Conservation (phyloP, 371 early-diverging fungal genomes). For the Circinella umbellata region DNA sequence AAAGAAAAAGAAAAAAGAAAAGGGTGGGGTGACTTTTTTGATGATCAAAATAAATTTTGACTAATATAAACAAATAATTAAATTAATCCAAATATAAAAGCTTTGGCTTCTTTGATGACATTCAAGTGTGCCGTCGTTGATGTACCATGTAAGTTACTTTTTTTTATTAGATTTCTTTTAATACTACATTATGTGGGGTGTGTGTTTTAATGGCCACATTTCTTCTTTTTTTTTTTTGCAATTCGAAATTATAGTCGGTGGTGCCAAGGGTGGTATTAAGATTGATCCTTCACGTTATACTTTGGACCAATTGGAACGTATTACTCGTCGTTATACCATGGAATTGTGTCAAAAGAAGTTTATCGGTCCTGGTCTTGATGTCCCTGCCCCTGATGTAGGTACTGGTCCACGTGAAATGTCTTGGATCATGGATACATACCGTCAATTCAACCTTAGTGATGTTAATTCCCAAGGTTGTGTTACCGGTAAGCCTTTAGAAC, state of each 20-base stretch:
- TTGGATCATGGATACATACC: slow-evolving; percentile 92
- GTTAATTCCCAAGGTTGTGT: slow-evolving; percentile 88
- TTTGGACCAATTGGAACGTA: slow-evolving; percentile 80
- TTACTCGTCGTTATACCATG: slow-evolving; percentile 89
- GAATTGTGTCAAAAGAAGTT: slow-evolving; percentile 93
- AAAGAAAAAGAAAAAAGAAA: no score
- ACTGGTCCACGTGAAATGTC: slow-evolving; percentile 90
- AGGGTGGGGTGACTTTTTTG: no score
- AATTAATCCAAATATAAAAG: slow-evolving; percentile 25
- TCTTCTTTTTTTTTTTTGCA: background rate
- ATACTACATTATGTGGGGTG: no score
- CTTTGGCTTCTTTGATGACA: slow-evolving; percentile 83
- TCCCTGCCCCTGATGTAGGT: slow-evolving; percentile 95
- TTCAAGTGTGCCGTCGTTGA: slow-evolving; percentile 94
- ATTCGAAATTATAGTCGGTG: slow-evolving; percentile 47
- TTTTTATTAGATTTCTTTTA: no score
- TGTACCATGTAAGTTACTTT: slow-evolving; percentile 76
- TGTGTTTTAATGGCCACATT: background rate
- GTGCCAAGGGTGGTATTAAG: slow-evolving; percentile 89
- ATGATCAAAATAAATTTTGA: no score
- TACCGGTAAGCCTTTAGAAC: slow-evolving; percentile 87
- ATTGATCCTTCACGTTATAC: slow-evolving; percentile 84
- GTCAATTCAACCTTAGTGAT: slow-evolving; percentile 85
- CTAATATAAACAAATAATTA: background rate
- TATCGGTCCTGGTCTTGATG: slow-evolving; percentile 84